Evolutionary conservation across 2,329 filamentous ascomycete species (phyloP).

Genomic region (Aspergillus amoenus): DNA sequence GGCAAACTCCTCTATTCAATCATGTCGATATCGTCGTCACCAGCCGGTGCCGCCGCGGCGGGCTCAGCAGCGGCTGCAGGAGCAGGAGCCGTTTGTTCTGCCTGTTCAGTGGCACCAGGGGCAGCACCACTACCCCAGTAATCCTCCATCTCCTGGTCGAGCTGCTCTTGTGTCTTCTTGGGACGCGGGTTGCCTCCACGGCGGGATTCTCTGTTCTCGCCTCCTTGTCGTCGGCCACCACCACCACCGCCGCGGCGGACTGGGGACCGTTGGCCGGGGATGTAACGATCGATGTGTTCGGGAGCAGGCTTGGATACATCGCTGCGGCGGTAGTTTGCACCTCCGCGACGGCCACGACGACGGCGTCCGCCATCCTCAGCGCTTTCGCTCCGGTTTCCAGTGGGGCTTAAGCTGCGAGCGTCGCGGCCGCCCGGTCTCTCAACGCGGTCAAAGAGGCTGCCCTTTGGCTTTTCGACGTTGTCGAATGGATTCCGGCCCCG

Average conservation of each 20-base stretch:
- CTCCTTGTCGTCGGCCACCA: conserved; percentile 28
- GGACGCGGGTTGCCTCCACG: conserved; percentile 56
- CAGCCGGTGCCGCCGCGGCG: conserved; percentile 32
- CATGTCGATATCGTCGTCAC: conserved; percentile 67
- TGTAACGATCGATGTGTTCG: conserved; percentile 74
- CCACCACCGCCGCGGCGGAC: conserved; percentile 49
- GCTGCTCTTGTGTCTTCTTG: conserved; percentile 85
- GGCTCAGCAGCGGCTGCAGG: conserved; percentile 28
- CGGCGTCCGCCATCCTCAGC: conserved; percentile 35
- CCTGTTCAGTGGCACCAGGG: conserved; percentile 40
- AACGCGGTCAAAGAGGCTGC: conserved; percentile 67
- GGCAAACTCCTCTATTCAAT: conserved; percentile 46
- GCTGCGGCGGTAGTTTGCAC: conserved; percentile 48
- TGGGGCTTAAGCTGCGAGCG: conserved; percentile 44
- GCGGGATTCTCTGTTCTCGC: conserved; percentile 35
- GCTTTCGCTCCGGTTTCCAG: conserved; percentile 31
- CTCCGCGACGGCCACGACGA: conserved; percentile 45
- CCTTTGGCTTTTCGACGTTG: conserved; percentile 48
- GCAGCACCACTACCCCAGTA: conserved; percentile 66
- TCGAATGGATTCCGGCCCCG: conserved; percentile 50
- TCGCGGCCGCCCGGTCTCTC: conserved; percentile 45
- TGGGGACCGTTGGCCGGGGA: conserved; percentile 59
- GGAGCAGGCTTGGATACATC: conserved; percentile 57
- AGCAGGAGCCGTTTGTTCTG: conserved; percentile 27
- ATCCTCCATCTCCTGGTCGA: conserved; percentile 96